Base-by-base conservation (phyloP, 192 early-diverging fungal species). In the Paraglomus occultum region DNA sequence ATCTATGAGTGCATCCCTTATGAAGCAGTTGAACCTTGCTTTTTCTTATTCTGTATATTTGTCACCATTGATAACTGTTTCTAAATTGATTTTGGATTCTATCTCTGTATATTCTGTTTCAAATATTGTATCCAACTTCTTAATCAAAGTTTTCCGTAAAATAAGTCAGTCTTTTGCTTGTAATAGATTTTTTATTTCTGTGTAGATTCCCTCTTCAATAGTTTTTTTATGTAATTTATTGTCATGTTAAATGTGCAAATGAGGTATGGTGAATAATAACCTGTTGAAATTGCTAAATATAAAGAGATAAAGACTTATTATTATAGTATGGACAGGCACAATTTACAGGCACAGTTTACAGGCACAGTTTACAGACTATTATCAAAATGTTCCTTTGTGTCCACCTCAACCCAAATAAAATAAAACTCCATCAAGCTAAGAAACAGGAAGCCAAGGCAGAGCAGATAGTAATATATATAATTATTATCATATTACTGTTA, bases 121-220 rank as follows among this genome's bases (percentile, higher is more conserved):
- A 60, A 60, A 60, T 60, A 60, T 60, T 5, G 9, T 0, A n/a
- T 60, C 39, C 8, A 59, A 18, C 40, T 60, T 60, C 31, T 60
- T 39, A 40, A 60, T 18, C 2, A 60, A 60, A 17, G 59, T 4
- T 17, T 61, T 39, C 5, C 42, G 59, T 15, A 61, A 61, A 61
- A 61, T 6, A 0, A 61, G 11, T 61, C 59, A 12, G 2, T 45
- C 15, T 40, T 61, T 61, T 12, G 12, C 12, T 59, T 4, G 57
- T 1, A 44, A 44, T 9, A 44, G 10, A 4, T 42, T 61, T 60
- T 61, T 17, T 0, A 61, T 61, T 42, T 61, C 59, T 42, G 0
- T 44, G 6, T 39, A 59, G 12, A 5, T 2, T 43, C 14, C 23
- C 57, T 39, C 57, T 39, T 58, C 55, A 11, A 60, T 12, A 0